These are phyloP conservation scores for Neurospora cerealis DNA, from an alignment of 495 filamentous ascomycete species.

Conservation along the genomic window DNA sequence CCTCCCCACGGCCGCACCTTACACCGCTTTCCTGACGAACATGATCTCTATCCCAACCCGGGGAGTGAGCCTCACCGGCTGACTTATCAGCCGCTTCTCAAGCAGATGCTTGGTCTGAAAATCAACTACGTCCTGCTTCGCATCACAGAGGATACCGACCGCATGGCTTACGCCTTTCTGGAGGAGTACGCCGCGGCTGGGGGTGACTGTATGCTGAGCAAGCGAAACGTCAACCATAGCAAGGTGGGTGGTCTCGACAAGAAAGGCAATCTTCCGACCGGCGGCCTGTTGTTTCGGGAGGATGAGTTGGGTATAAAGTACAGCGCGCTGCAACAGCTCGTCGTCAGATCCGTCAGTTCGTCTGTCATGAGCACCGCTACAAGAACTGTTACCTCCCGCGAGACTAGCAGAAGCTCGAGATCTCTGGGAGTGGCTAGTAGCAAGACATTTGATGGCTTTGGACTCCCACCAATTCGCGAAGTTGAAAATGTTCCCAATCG, in stretches of 20 bases:
- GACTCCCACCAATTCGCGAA: conserved; percentile 11
- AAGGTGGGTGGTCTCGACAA: not conserved
- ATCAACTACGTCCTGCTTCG: conserved; percentile 30
- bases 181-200: conserved; percentile 12
- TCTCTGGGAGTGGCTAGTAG: no score
- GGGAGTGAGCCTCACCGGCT: conserved; percentile 26
- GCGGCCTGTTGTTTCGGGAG: conserved; percentile 19
- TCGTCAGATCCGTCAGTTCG: no score
- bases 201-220: conserved; percentile 15
- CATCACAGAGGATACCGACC: conserved; percentile 21
- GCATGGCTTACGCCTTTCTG: conserved; percentile 22
- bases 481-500: not conserved
- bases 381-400: no score
- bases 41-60: conserved; percentile 15
- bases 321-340: no score
- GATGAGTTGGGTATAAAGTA: conserved; percentile 14
- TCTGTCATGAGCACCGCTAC: no score
- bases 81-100: conserved; percentile 17
- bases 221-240: conserved; percentile 15
- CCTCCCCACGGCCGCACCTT: conserved; percentile 23
- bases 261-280: not conserved
- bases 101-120: conserved; percentile 16
- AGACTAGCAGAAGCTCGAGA: no score
- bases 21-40: not conserved
- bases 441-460: not conserved